Evolutionary conservation across 768 basidiomycete species (phyloP), one percentile per base, ranked within the genome.

Genomic region (Russula compacta): DNA sequence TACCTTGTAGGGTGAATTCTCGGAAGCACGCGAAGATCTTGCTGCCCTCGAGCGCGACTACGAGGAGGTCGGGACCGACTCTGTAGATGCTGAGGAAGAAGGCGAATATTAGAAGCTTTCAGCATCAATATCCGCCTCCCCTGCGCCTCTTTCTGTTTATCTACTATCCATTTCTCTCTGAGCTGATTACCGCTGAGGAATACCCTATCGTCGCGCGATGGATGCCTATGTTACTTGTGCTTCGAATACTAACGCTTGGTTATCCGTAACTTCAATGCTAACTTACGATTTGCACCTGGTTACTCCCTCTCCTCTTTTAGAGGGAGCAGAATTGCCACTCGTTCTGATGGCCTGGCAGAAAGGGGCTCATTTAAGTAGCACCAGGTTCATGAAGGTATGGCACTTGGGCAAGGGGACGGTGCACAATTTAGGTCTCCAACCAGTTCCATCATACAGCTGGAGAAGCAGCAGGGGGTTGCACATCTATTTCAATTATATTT

Each of bases 41-140:
- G 95, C 95, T 46, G 95, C 95, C 7, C 83, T 98, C 61, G 95
- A 98, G 77, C 95, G 91, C 73, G 92, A 93, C 73, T 93, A 92
- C 70, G 90, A 93, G 73, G 91, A 95, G 74, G 92, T 89, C 66
- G 87, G 86, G 60, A 85, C 80, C 51, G 87, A 89, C 73, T 86
- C 87, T 35, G 85, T 80, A 57, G 87, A 88, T 64, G 81, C 73
- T 65, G 87, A 87, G 71, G 87, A 86, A 70, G 81, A 74, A 64
- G 77, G 77, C 61, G 82, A 84, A 71, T 84, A 83, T 72, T 84
- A 78, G 62, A 63, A 39, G 44, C 46, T 52, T 17, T 50, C 15
- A 39, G 43, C 48, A 47, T 38, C 35, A 29, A 39, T 55, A 43
- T 61, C 49, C 56, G 39, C 46, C 49, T 38, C 21, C 21, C 32